Base-by-base conservation (phyloP, 495 filamentous ascomycete genomes). In the Annulohypoxylon maeteangense region DNA sequence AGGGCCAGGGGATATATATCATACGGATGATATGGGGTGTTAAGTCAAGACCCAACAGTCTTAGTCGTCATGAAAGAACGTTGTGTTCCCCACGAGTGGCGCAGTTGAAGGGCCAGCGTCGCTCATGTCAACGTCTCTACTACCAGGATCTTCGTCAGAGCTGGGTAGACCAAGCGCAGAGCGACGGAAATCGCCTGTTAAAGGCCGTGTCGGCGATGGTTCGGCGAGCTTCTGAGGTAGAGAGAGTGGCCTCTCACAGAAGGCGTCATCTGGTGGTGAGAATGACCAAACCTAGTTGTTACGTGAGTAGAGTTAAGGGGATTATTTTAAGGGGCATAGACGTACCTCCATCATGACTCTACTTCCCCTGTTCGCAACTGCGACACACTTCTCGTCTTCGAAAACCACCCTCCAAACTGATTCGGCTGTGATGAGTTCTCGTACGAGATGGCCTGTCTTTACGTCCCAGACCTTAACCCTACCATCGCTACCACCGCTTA, bases 341-440 rank as follows among this genome's bases (percentile, higher is more conserved):
- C 84, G 84, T 78, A 97, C 95, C 90, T 99, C 95, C 95, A 99
- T 99, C 61, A 98, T 91, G 1, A 96, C 98, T 60, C 92, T 87
- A 50, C 87, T 88, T 25, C 87, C 87, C 63, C 95, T 87, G 71
- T 90, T 90, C 2, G 95, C 95, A 88, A 99, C 94, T 38, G 98
- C 94, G 16, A 99, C 94, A 58, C 93, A 95, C 76, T 97, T 98
- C 80, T 99, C 96, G 55, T 97, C 94, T 77, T 99, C 95, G 78
- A 99, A 98, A 1, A 95, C 96, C 27, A 98, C 95, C 55, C 96
- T 86, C 95, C 95, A 99, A 2, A 99, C 95, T 7, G 93, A 93
- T 72, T 99, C 94, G 1, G 94, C 93, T 14, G 90, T 86, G 7
- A 93, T 93, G 10, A 99, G 87, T 81, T 99, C 95, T 27, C 95